Evolutionary conservation across 2,329 filamentous ascomycete species (phyloP).

Genomic region (Diaporthe amygdali): DNA sequence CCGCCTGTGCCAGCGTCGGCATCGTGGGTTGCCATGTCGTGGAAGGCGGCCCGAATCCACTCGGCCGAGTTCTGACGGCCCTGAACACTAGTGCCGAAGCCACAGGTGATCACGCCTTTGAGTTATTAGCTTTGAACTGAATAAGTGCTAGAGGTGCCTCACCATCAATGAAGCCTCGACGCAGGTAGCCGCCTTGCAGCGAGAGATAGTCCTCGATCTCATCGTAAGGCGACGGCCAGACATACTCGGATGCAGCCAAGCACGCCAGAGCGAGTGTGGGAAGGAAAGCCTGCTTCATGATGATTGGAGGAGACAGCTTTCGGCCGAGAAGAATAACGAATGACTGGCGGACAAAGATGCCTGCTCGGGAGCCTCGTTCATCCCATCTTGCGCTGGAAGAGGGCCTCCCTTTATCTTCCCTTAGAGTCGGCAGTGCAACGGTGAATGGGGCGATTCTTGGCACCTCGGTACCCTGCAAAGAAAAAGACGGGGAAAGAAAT

Average conservation of each 20-base stretch:
- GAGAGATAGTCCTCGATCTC: slow-evolving; percentile 6
- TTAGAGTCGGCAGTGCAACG: neutral
- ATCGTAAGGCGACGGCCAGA: neutral
- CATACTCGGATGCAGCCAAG: neutral
- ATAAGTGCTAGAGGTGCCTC: neutral
- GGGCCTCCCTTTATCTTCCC: neutral
- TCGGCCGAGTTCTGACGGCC: slow-evolving; percentile 36
- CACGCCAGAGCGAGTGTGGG: slow-evolving; percentile 5
- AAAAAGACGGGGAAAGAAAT: neutral
- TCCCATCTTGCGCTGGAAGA: neutral
- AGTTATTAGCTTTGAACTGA: neutral
- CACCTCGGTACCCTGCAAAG: neutral
- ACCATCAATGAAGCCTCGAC: slow-evolving; percentile 6
- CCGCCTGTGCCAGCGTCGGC: slow-evolving; percentile 34
- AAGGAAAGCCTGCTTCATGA: neutral
- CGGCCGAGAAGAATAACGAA: neutral
- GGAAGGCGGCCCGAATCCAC: slow-evolving; percentile 39
- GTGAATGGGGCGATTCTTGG: neutral
- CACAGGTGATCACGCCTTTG: neutral
- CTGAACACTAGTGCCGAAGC: slow-evolving; percentile 27
- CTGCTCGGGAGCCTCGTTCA: neutral
- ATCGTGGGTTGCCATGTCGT: slow-evolving; percentile 37
- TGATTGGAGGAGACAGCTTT: neutral
- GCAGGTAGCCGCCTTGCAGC: neutral
- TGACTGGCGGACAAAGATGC: neutral